Percentiles rank a stretch among this genome's conserved stretches.
These are phyloP conservation scores for Laetiporus sulphureus DNA, from an alignment of 1,284 basidiomycete species.

Conservation along the genomic window DNA sequence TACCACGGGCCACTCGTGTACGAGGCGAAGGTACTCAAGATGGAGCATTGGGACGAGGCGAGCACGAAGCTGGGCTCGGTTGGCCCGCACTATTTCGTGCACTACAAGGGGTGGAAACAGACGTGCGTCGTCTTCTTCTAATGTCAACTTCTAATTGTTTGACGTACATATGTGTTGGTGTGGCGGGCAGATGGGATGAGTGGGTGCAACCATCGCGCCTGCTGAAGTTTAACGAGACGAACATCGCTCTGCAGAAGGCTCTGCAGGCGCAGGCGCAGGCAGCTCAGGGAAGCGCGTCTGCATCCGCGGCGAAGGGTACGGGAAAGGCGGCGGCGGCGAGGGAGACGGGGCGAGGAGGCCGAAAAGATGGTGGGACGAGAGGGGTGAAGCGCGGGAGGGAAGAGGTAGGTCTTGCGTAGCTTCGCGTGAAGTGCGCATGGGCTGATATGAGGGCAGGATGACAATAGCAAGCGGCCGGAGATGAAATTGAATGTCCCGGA, in stretches of 20 bases:
- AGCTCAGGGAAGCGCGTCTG: constrained; percentile 18
- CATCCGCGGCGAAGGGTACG: constrained; percentile 23
- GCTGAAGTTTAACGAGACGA: constrained; percentile 84
- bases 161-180: constrained; percentile 1
- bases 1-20: constrained; percentile 95
- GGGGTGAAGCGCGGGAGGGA: constrained; percentile 60
- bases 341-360: constrained; percentile 30
- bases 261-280: constrained; percentile 24
- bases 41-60: constrained; percentile 68
- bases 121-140: constrained; percentile 54
- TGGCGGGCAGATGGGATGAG: constrained; percentile 83
- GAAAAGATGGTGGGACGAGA: constrained; percentile 43
- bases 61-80: constrained; percentile 59
- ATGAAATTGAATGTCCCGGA: constrained; percentile 92
- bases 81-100: constrained; percentile 90
- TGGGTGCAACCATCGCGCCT: constrained; percentile 87
- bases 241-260: constrained; percentile 74
- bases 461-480: constrained; percentile 71
- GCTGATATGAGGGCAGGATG: constrained; percentile 37
- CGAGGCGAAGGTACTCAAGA: constrained; percentile 89
- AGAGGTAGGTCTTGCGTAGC: constrained; percentile 34
- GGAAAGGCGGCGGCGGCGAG: constrained; percentile 29
- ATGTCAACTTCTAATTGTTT: background rate
- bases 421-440: background rate
- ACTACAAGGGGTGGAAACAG: constrained; percentile 99